These are phyloP conservation scores for Polyplosphaeria fusca DNA, from an alignment of 495 filamentous ascomycete genomes.

Conservation along the genomic window DNA sequence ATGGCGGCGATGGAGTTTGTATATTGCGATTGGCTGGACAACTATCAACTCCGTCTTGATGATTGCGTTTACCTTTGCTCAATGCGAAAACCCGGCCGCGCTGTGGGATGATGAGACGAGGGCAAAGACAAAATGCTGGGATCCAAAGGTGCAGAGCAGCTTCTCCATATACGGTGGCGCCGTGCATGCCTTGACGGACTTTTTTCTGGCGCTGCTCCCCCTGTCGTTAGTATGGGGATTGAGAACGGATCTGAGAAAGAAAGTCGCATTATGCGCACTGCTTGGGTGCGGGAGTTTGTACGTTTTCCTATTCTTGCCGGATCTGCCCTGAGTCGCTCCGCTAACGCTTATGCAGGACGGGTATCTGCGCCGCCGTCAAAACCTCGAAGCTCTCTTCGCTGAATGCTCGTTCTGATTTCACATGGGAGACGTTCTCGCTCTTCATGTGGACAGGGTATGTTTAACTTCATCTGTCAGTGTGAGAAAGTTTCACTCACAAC, in stretches of 20 bases:
- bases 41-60: slow-evolving; percentile 18
- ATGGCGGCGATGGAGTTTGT: slow-evolving; percentile 16
- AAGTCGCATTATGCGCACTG: slow-evolving; percentile 11
- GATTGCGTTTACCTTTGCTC: slow-evolving; percentile 21
- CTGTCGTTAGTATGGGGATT: slow-evolving; percentile 18
- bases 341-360: slow-evolving; percentile 4
- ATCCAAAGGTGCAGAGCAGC: slow-evolving; percentile 18
- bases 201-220: slow-evolving; percentile 13
- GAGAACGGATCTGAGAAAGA: slow-evolving; percentile 12
- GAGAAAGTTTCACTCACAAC: background rate
- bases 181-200: slow-evolving; percentile 7
- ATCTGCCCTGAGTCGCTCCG: background rate
- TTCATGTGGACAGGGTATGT: slow-evolving; percentile 27
- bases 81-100: slow-evolving; percentile 19
- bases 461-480: too few species aligned
- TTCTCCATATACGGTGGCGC: slow-evolving; percentile 16
- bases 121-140: slow-evolving; percentile 17
- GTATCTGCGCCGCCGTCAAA: slow-evolving; percentile 19
- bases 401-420: slow-evolving; percentile 12
- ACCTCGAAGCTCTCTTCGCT: slow-evolving; percentile 6
- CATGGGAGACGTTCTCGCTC: slow-evolving; percentile 12
- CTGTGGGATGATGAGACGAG: slow-evolving; percentile 12
- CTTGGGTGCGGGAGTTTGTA: slow-evolving; percentile 23
- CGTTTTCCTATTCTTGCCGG: background rate
- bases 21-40: slow-evolving; percentile 3